phyloP scores from a whole-genome alignment of 2,329 filamentous ascomycete species.

The Zasmidium angulare region DNA sequence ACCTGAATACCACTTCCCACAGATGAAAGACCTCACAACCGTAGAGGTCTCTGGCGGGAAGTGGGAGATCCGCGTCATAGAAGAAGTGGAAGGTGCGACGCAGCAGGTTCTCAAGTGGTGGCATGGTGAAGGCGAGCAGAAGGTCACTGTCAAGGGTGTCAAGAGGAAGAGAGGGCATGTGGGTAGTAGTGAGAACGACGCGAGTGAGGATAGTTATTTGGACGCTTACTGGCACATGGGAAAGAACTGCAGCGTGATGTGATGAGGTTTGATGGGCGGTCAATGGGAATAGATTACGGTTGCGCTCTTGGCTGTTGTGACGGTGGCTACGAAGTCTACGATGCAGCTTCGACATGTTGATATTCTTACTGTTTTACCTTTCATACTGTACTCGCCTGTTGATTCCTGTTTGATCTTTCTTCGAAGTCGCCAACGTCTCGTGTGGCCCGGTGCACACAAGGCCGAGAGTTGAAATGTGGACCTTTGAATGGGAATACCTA shows the following conservation, averaged over 20 bases:
- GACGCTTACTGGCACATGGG: constrained; percentile 55
- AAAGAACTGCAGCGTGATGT: constrained; percentile 47
- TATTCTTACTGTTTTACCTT: too few relatives aligned
- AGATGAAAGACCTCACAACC: constrained; percentile 57
- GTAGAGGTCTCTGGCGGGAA: constrained; percentile 82
- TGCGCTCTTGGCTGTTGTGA: not conserved
- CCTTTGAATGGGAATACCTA: too few relatives aligned
- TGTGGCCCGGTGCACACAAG: too few relatives aligned
- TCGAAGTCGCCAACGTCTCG: too few relatives aligned
- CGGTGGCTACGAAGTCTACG: too few relatives aligned
- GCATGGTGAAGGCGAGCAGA: constrained; percentile 84
- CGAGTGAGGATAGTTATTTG: constrained; percentile 73
- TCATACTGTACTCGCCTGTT: too few relatives aligned
- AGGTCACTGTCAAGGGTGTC: constrained; percentile 71
- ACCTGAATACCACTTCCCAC: constrained; percentile 89
- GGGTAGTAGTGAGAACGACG: constrained; percentile 41
- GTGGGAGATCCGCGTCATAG: constrained; percentile 79
- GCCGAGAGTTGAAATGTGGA: too few relatives aligned
- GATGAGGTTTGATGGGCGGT: not conserved
- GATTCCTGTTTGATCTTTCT: too few relatives aligned
- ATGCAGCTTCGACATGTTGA: too few relatives aligned
- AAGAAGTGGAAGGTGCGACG: constrained; percentile 59
- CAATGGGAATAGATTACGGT: not conserved
- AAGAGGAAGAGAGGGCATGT: constrained; percentile 55
- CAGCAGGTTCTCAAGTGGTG: constrained; percentile 86